These are phyloP conservation scores for Quercus lobata DNA, from an alignment of 331 rosid genomes.

Conservation along the genomic window DNA sequence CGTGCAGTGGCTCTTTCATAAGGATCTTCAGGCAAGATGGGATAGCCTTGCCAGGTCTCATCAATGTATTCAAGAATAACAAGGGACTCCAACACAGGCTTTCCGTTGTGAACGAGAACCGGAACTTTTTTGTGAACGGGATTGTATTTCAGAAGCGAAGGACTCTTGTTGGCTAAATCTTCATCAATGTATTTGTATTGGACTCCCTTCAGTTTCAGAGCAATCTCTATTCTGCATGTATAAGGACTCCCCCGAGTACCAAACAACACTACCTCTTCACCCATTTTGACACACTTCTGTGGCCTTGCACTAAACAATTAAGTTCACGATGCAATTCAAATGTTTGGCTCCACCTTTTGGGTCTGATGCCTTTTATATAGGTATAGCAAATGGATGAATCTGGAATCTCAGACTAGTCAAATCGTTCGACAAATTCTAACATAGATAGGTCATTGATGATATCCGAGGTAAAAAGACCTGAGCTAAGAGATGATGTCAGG, in stretches of 20 bases:
- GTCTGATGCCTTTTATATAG: neutral
- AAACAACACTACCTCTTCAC: slow-evolving; percentile 38
- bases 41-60: slow-evolving; percentile 25
- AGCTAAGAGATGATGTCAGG: neutral
- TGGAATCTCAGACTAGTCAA: too few relatives aligned
- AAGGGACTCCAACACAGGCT: slow-evolving; percentile 30
- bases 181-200: slow-evolving; percentile 32
- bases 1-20: slow-evolving; percentile 39
- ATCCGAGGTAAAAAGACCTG: neutral
- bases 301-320: neutral
- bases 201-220: slow-evolving; percentile 52
- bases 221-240: slow-evolving; percentile 36
- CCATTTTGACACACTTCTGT: slow-evolving; percentile 18
- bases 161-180: slow-evolving; percentile 31
- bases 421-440: too few relatives aligned
- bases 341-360: neutral
- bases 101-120: slow-evolving; percentile 31
- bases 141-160: slow-evolving; percentile 22
- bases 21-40: slow-evolving; percentile 43
- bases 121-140: slow-evolving; percentile 36
- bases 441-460: neutral
- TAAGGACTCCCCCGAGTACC: slow-evolving; percentile 40
- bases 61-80: slow-evolving; percentile 44
- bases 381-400: neutral
- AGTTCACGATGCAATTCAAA: too few relatives aligned